phyloP scores from a whole-genome alignment of 768 basidiomycete genomes.

The Sutorius australiensis region DNA sequence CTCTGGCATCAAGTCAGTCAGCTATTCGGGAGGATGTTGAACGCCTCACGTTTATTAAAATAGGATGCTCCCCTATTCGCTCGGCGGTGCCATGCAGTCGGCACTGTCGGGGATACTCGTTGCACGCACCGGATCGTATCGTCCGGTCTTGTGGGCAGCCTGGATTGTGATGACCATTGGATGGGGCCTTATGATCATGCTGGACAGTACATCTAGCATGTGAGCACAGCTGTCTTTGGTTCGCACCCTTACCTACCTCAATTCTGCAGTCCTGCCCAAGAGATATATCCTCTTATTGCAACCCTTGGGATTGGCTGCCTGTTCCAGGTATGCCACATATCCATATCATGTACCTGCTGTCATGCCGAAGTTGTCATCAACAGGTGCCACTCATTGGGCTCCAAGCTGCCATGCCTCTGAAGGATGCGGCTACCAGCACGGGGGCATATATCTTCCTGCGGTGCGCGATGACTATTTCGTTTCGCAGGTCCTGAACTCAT shows the following conservation, averaged over 20 bases:
- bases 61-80: conserved; percentile 37
- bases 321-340: conserved; percentile 26
- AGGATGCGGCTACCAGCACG: conserved; percentile 43
- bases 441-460: conserved; percentile 34
- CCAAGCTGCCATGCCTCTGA: conserved; percentile 45
- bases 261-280: conserved; percentile 26
- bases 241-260: background rate
- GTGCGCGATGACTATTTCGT: conserved; percentile 9
- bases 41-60: background rate
- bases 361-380: background rate
- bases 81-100: conserved; percentile 21
- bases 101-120: conserved; percentile 25
- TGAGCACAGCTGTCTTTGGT: conserved; percentile 9
- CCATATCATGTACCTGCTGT: background rate
- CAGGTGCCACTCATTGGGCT: conserved; percentile 34
- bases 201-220: conserved; percentile 32
- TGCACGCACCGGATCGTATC: conserved; percentile 26
- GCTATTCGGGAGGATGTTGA: too few relatives aligned
- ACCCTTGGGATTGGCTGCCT: conserved; percentile 34
- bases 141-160: conserved; percentile 31
- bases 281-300: conserved; percentile 32
- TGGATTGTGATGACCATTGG: conserved; percentile 32
- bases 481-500: background rate
- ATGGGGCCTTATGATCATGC: conserved; percentile 35
- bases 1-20: conserved; percentile 29